phyloP scores from a whole-genome alignment of 768 basidiomycete species.

The Lentinula raphanica region DNA sequence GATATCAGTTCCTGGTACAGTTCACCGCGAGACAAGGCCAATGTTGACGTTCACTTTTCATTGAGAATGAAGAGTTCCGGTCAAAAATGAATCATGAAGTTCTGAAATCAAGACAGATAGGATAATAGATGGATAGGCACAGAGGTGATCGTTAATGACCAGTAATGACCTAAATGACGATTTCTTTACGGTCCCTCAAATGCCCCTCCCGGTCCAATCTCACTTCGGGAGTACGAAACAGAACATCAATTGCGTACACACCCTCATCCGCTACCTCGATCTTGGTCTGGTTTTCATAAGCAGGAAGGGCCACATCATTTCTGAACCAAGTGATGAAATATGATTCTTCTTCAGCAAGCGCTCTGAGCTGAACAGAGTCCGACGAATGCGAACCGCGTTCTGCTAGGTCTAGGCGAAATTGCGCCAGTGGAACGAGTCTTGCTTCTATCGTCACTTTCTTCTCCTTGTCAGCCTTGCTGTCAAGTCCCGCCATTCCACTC shows the following conservation, averaged over 20 bases:
- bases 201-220: conserved; percentile 35
- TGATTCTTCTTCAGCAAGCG: conserved; percentile 27
- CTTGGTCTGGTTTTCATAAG: conserved; percentile 46
- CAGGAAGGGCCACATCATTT: conserved; percentile 37
- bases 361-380: neutral
- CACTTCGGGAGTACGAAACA: conserved; percentile 54
- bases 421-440: conserved; percentile 56
- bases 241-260: conserved; percentile 39
- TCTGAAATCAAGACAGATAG: too few relatives aligned
- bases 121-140: too few relatives aligned
- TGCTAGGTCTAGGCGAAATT: conserved; percentile 31
- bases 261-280: conserved; percentile 27
- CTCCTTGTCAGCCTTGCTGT: neutral
- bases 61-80: too few relatives aligned
- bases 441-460: conserved; percentile 29
- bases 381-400: neutral
- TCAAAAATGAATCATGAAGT: too few relatives aligned
- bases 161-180: neutral
- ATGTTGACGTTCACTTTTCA: too few relatives aligned
- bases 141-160: neutral
- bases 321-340: conserved; percentile 56
- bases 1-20: too few relatives aligned
- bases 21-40: too few relatives aligned
- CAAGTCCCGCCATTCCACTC: conserved; percentile 17
- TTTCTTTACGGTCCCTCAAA: conserved; percentile 9